Conservation (phyloP, 2,329 filamentous ascomycete species). For the Microdochium trichocladiopsis region DNA sequence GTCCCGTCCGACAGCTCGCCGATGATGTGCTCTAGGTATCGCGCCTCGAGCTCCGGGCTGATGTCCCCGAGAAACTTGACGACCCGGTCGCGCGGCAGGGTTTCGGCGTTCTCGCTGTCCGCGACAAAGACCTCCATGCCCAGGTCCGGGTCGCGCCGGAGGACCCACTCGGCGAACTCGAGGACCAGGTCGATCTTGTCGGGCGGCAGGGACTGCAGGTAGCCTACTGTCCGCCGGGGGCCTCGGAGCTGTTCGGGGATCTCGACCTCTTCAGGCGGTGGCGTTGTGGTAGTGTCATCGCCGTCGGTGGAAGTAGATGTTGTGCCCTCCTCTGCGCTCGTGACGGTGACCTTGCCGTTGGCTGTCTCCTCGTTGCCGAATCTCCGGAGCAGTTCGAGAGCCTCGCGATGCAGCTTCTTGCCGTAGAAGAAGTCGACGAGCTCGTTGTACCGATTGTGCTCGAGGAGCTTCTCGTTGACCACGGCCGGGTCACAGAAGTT, state of each 20-base stretch:
- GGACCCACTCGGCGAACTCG: constrained; percentile 84
- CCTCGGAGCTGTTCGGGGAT: constrained; percentile 55
- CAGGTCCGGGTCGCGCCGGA: constrained; percentile 62
- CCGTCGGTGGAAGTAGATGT: too few relatives aligned
- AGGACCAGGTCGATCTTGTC: constrained; percentile 87
- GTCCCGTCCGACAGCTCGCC: constrained; percentile 77
- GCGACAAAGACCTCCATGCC: constrained; percentile 92
- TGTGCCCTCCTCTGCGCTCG: constrained; percentile 16
- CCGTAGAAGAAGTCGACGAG: constrained; percentile 97
- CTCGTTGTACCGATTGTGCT: constrained; percentile 84
- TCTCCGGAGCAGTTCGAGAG: constrained; percentile 71
- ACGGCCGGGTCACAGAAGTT: constrained; percentile 97
- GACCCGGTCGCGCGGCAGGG: constrained; percentile 69
- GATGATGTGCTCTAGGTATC: constrained; percentile 87
- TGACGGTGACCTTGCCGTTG: constrained; percentile 30
- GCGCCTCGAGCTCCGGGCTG: constrained; percentile 64
- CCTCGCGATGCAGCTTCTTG: constrained; percentile 85
- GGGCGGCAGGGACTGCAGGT: constrained; percentile 82
- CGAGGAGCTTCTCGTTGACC: constrained; percentile 85
- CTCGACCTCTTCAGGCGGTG: background rate
- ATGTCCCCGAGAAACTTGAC: constrained; percentile 66
- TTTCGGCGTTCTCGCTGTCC: constrained; percentile 93
- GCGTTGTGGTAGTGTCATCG: constrained; percentile 18
- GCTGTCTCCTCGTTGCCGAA: constrained; percentile 55
- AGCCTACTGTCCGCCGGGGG: constrained; percentile 75